Base-by-base conservation (phyloP, 108 stramenopile species). In the Skeletonema tropicum region DNA sequence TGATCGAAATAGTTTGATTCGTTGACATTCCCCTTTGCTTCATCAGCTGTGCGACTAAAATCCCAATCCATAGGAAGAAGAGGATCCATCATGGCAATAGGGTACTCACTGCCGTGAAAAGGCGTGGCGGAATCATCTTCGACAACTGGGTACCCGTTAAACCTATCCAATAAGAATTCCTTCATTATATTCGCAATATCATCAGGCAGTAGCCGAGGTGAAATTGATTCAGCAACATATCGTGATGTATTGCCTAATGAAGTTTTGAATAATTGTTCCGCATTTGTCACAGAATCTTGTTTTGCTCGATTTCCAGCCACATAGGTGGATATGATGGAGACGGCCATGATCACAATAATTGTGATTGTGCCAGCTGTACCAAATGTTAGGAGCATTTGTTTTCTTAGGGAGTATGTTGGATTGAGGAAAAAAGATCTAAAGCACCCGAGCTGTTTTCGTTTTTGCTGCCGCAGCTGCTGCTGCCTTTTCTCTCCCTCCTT, bases 11-110 rank as follows among this genome's bases (percentile, higher is more conserved):
- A 68, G 41, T 89, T 85, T 4, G 73, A 63, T 21, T 79, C 80
- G 45, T 83, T 76, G 31, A 83, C 58, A 65, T 83, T 77, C n/a
- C 30, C 32, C 13, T 35, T 62, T 10, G 10, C 57, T 48, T 73
- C 71, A 13, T 73, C 30, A 6, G 71, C 0, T 64, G 71, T 73
- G 41, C 46, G 71, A 17, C 71, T 23, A 15, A 85, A 68, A 36
- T 85, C 59, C 85, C 80, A 87, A 71, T 89, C 86, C 33, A 74
- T 55, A 5, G 88, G 88, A n/a, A 89, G 58, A 10, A 61, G 73
- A 7, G 46, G 17, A 14, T 72, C 62, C 26, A 57, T 15, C 60
- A 89, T 65, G 35, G 35, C 8, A 49, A 49, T 21, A 17, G 88
- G 88, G 71, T 89, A 89, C 5, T 68, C 60, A 5, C 45, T 76